Evolutionary conservation across 1,284 basidiomycete genomes (phyloP).

Genomic region (Rhodotorula sp.): DNA sequence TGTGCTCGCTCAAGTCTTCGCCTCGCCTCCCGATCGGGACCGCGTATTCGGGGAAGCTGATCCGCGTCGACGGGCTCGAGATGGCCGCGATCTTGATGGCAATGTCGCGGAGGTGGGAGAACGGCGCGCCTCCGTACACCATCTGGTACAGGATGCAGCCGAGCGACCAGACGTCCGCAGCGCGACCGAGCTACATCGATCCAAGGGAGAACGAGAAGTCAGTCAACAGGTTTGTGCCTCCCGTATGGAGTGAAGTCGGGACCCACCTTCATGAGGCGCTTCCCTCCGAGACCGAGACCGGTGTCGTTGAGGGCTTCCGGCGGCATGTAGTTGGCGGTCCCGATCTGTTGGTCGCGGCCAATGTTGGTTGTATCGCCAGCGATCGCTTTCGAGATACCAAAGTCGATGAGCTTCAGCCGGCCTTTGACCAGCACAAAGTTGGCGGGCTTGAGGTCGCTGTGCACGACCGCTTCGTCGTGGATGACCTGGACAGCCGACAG

Average conservation of each 20-base stretch:
- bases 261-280: conserved; percentile 45
- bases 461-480: conserved; percentile 93
- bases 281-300: conserved; percentile 41
- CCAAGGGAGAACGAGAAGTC: background rate
- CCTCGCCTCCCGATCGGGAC: conserved; percentile 60
- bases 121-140: conserved; percentile 89
- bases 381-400: conserved; percentile 94
- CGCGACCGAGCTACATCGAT: conserved; percentile 50
- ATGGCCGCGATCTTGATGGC: conserved; percentile 84
- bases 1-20: conserved; percentile 63
- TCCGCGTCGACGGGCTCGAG: conserved; percentile 67
- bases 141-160: conserved; percentile 97
- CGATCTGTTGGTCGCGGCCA: conserved; percentile 88
- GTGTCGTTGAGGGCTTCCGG: conserved; percentile 65
- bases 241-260: accelerated
- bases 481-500: conserved; percentile 91
- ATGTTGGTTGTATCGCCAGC: conserved; percentile 97
- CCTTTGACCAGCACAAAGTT: conserved; percentile 94
- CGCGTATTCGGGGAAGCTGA: conserved; percentile 70
- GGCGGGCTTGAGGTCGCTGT: conserved; percentile 92
- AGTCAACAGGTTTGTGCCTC: background rate
- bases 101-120: conserved; percentile 81
- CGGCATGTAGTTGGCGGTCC: conserved; percentile 94
- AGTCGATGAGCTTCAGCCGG: conserved; percentile 90
- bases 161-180: conserved; percentile 95